Evolutionary conservation across 225 moss, liverwort and hornwort genomes (phyloP), one percentile per base, ranked within the genome.

Genomic region (Physcomitrellopsis africana): DNA sequence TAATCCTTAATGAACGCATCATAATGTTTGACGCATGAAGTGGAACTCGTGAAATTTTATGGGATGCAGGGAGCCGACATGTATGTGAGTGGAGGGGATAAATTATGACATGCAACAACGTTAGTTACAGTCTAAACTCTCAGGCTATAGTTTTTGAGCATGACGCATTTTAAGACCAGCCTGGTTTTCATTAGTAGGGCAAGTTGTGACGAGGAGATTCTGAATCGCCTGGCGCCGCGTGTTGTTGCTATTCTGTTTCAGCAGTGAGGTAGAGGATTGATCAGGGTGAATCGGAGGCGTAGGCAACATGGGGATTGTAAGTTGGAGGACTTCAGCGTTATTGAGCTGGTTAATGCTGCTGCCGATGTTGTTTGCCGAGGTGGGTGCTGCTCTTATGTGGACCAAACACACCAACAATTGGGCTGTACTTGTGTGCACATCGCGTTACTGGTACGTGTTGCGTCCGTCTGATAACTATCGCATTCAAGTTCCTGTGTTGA

Each of bases 371-470:
- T 58, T 72, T 60, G 59, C 69, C 65, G 76, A 58, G 58, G 77
- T 72, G 29, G 68, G 60, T 65, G 81, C 81, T 41, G 64, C 65
- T 59, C 68, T 78, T 52, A 60, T 45, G 41, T 77, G 80, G 80
- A 86, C 89, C 70, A 86, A 93, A 4, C 93, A 95, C 64, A 99
- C 93, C 29, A 99, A 99, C 85, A 99, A 93, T 53, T 99, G 97
- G 97, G 95, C 95, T 17, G 97, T 99, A 42, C 90, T 97, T 9
- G 91, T 97, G 32, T 97, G 97, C 85, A 99, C 93, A 26, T 99
- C 91, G 4, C 88, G 91, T 46, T 91, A 91, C 78, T 91, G 91
- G 91, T 88, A 49, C 20, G 71, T 47, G 10, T 70, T 26, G 47
- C 11, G 51, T 51, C 11, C 72, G 11, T 44, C 46, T 51, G 41